Evolutionary conservation across 164 flowering plant genomes (phyloP).

Genomic region (Annona squamosa): DNA sequence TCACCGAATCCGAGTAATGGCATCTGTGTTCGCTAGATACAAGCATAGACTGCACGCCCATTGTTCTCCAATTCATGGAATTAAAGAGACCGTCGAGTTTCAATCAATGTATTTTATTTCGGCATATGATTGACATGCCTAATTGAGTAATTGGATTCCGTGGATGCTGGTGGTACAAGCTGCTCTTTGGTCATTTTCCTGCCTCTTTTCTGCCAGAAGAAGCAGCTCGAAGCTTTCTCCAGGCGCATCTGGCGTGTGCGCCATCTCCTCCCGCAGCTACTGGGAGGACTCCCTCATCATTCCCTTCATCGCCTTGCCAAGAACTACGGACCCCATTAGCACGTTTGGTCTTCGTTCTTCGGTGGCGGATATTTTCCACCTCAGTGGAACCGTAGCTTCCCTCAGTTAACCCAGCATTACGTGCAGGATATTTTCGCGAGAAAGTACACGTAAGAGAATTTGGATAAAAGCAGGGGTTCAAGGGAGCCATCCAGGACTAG

Average conservation of each 20-base stretch:
- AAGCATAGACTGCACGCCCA: too few relatives aligned
- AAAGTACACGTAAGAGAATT: slow-evolving; percentile 30
- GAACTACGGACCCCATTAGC: slow-evolving; percentile 13
- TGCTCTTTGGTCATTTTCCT: too few relatives aligned
- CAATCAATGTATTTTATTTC: too few relatives aligned
- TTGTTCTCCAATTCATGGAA: too few relatives aligned
- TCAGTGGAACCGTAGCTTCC: too few relatives aligned
- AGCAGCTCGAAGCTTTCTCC: neutral
- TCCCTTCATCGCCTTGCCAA: slow-evolving; percentile 10
- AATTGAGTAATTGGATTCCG: too few relatives aligned
- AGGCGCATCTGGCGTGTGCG: neutral
- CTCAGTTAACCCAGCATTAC: slow-evolving; percentile 10
- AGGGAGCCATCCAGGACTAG: slow-evolving; percentile 20
- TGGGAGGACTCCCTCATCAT: neutral
- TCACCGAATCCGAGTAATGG: too few relatives aligned
- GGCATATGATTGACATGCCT: too few relatives aligned
- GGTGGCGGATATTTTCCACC: slow-evolving; percentile 6
- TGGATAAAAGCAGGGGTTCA: slow-evolving; percentile 35
- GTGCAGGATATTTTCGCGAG: slow-evolving; percentile 40
- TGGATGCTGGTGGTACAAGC: too few relatives aligned
- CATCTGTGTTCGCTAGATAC: too few relatives aligned
- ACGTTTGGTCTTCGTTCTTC: slow-evolving; percentile 10
- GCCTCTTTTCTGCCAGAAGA: neutral
- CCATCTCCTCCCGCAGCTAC: neutral
- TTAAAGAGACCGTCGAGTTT: too few relatives aligned